phyloP scores from a whole-genome alignment of 2,329 filamentous ascomycete species.

The Teratosphaeriaceae sp. region DNA sequence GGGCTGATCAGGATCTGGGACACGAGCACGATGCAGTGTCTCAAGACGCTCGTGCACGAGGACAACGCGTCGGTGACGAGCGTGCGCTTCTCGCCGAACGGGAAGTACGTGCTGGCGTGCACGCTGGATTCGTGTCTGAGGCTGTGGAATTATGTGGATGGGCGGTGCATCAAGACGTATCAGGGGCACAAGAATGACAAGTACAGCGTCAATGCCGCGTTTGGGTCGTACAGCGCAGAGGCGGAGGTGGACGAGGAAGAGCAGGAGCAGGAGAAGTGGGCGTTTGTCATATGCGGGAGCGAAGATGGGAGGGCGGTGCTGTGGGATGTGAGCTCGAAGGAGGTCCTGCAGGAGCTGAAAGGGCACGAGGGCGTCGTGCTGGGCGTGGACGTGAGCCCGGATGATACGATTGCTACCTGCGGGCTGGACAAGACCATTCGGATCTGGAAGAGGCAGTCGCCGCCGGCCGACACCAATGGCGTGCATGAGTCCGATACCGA shows the following conservation, averaged over 20 bases:
- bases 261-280: conserved; percentile 29
- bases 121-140: conserved; percentile 85
- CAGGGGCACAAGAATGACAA: conserved; percentile 82
- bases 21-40: conserved; percentile 86
- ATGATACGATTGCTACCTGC: conserved; percentile 53
- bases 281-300: conserved; percentile 74
- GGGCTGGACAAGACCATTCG: conserved; percentile 56
- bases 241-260: conserved; percentile 8
- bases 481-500: neutral
- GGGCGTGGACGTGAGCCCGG: conserved; percentile 51
- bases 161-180: conserved; percentile 92
- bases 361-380: conserved; percentile 54
- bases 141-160: conserved; percentile 91
- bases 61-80: conserved; percentile 86
- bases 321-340: conserved; percentile 87
- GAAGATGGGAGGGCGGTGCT: conserved; percentile 80
- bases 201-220: conserved; percentile 79
- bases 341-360: conserved; percentile 62
- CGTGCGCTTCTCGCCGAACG: conserved; percentile 90
- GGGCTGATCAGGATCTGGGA: conserved; percentile 95
- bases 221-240: conserved; percentile 57
- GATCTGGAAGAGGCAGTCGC: conserved; percentile 45
- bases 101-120: conserved; percentile 85
- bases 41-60: conserved; percentile 91
- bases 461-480: conserved; percentile 1